Evolutionary conservation across 108 stramenopile species (phyloP).

Genomic region (Skeletonema menzelii): DNA sequence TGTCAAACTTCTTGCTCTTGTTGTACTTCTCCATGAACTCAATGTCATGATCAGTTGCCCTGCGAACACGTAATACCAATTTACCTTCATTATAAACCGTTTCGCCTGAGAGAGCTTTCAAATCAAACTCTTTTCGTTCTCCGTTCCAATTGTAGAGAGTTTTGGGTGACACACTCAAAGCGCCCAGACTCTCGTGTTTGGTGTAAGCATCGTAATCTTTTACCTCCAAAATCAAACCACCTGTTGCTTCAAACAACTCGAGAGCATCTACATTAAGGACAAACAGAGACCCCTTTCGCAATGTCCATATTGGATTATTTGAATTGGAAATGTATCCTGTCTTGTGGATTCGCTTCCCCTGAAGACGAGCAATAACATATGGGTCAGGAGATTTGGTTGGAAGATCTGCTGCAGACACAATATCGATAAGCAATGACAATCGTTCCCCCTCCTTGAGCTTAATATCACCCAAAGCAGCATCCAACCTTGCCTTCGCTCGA

Average conservation of each 20-base stretch:
- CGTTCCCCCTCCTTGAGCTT: conserved; percentile 47
- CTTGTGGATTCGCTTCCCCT: conserved; percentile 57
- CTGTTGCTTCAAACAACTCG: conserved; percentile 59
- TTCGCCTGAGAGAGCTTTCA: conserved; percentile 28
- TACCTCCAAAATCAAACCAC: conserved; percentile 70
- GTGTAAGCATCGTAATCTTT: conserved; percentile 69
- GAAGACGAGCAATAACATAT: conserved; percentile 51
- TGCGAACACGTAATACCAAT: conserved; percentile 66
- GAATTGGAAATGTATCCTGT: conserved; percentile 55
- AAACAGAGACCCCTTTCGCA: conserved; percentile 69
- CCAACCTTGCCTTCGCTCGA: conserved; percentile 40
- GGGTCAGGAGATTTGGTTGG: conserved; percentile 65
- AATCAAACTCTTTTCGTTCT: conserved; percentile 55
- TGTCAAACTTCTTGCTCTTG: conserved; percentile 17
- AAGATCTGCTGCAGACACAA: conserved; percentile 65
- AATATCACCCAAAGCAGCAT: conserved; percentile 50
- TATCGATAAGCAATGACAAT: conserved; percentile 60
- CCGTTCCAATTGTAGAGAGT: conserved; percentile 62
- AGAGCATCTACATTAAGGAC: conserved; percentile 53
- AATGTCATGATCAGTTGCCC: conserved; percentile 69
- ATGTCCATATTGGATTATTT: conserved; percentile 81
- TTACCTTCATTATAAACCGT: conserved; percentile 43
- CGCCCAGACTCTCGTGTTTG: conserved; percentile 56
- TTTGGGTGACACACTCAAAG: conserved; percentile 43
- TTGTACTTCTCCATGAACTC: conserved; percentile 59